Percentiles rank a stretch among this genome's conserved stretches.
Evolutionary conservation across 441 rosid genomes (phyloP).

Genomic region (Pelargonium citronellum): DNA sequence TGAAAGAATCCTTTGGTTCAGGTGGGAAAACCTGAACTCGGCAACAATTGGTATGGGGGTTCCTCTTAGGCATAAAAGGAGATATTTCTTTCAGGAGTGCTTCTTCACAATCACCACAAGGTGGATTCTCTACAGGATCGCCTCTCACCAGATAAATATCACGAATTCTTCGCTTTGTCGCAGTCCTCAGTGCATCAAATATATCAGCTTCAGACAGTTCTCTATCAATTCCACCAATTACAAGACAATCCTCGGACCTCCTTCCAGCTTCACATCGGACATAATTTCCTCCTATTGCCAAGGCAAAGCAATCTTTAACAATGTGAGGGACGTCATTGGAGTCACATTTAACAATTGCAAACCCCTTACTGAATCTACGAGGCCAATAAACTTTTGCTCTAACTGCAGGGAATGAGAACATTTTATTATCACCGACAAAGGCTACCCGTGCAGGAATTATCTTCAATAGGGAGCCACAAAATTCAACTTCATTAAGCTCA

Average conservation of each 20-base stretch:
- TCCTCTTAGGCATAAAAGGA: conserved; percentile 46
- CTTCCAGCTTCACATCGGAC: conserved; percentile 14
- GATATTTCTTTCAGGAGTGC: conserved; percentile 47
- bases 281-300: conserved; percentile 21
- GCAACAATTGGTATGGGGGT: conserved; percentile 37
- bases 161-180: conserved; percentile 18
- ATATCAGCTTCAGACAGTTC: conserved; percentile 22
- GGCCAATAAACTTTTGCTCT: conserved; percentile 59
- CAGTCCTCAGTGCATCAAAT: conserved; percentile 14
- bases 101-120: conserved; percentile 41
- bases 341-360: conserved; percentile 23
- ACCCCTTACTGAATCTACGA: conserved; percentile 44
- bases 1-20: conserved; percentile 32
- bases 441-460: conserved; percentile 40
- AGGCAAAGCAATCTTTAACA: conserved; percentile 15
- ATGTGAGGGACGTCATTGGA: conserved; percentile 6
- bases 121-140: conserved; percentile 34
- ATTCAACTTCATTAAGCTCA: conserved; percentile 44
- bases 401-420: conserved; percentile 50
- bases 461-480: conserved; percentile 45
- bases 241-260: background rate
- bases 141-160: conserved; percentile 33
- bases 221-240: conserved; percentile 12
- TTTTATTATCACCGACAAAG: conserved; percentile 39
- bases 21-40: conserved; percentile 50